Evolutionary conservation across 2,329 filamentous ascomycete genomes (phyloP).

Genomic region (Apiospora malaysiana): DNA sequence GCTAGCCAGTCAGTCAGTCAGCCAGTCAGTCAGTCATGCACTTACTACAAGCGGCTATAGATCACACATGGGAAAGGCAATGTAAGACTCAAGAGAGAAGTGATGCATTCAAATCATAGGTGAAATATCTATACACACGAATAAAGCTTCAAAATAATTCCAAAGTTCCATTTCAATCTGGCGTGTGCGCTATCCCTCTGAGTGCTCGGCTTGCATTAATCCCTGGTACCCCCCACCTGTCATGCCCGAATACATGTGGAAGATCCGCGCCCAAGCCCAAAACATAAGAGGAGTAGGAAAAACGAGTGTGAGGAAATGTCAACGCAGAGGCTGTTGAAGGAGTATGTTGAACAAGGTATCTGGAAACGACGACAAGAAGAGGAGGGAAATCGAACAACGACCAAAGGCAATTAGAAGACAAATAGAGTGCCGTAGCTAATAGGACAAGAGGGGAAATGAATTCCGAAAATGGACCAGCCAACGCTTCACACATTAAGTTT

Average conservation of each 20-base stretch:
- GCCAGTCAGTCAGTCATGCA: neutral
- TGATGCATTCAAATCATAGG: slow-evolving; percentile 22
- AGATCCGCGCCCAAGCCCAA: slow-evolving; percentile 30
- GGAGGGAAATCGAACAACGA: slow-evolving; percentile 35
- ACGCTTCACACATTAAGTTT: slow-evolving; percentile 45
- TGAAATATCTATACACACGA: slow-evolving; percentile 35
- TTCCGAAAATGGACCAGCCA: slow-evolving; percentile 45
- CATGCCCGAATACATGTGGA: slow-evolving; percentile 35
- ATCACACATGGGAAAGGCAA: neutral
- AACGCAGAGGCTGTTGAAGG: slow-evolving; percentile 31
- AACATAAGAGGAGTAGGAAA: slow-evolving; percentile 27
- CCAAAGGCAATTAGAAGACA: slow-evolving; percentile 45
- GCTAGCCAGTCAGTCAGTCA: neutral
- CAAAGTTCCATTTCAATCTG: slow-evolving; percentile 37
- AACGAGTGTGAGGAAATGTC: slow-evolving; percentile 29
- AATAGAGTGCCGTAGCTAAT: slow-evolving; percentile 53
- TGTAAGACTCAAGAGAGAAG: slow-evolving; percentile 21
- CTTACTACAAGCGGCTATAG: neutral
- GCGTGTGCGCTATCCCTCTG: slow-evolving; percentile 27
- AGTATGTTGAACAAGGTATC: slow-evolving; percentile 68
- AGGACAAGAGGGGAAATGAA: slow-evolving; percentile 53
- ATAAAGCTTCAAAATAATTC: slow-evolving; percentile 31
- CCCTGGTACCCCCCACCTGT: slow-evolving; percentile 27
- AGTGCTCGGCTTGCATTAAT: slow-evolving; percentile 31
- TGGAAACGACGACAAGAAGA: slow-evolving; percentile 43